A percentile compares a stretch with the other conserved stretches of the same genome.
phyloP scores from a whole-genome alignment of 805 yeast genomes.

The Hanseniaspora mollemarum region DNA sequence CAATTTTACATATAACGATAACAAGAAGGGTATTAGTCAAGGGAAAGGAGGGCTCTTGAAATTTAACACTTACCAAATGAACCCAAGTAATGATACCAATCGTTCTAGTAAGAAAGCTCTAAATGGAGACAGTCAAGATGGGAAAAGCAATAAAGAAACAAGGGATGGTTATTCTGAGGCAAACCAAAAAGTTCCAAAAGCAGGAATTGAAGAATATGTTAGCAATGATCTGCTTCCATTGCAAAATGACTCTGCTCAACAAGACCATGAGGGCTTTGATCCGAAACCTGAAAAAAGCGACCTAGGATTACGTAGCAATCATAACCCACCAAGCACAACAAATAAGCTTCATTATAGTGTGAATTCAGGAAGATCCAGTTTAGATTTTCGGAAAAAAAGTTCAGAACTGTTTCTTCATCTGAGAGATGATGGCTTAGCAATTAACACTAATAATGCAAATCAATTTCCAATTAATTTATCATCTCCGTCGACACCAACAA shows the following conservation, averaged over 20 bases:
- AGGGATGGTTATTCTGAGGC: too few species aligned
- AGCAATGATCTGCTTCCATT: neutral
- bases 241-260: neutral
- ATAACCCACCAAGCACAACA: neutral
- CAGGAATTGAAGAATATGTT: too few species aligned
- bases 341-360: neutral
- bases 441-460: neutral
- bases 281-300: too few species aligned
- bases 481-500: conserved; percentile 11
- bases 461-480: neutral
- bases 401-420: conserved; percentile 6
- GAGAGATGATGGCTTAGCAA: neutral
- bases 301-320: neutral
- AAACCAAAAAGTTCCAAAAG: too few species aligned
- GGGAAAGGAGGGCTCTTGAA: neutral
- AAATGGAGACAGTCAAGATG: neutral
- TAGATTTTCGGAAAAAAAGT: conserved; percentile 9
- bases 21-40: neutral
- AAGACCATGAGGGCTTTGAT: too few species aligned
- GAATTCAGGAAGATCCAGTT: neutral
- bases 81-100: neutral
- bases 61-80: neutral
- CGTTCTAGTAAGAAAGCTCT: too few species aligned
- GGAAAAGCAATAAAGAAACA: too few species aligned
- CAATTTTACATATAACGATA: neutral